A percentile compares a stretch with the other conserved stretches of the same genome.
These are phyloP conservation scores for Candida parachauliodes DNA, from an alignment of 805 yeast species.

Conservation along the genomic window DNA sequence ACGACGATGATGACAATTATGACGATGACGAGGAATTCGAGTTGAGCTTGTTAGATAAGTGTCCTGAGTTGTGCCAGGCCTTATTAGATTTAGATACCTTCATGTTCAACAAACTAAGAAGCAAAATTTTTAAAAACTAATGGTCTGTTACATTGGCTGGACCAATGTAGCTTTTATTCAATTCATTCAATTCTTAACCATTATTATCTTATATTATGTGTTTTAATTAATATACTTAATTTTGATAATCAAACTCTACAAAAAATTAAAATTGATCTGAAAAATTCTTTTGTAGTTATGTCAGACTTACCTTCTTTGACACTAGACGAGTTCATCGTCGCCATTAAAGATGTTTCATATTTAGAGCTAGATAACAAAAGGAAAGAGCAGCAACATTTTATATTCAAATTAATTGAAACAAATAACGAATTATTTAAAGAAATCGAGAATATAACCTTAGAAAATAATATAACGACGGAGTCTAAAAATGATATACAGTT, in stretches of 20 bases:
- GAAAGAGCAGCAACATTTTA: conserved; percentile 32
- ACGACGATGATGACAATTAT: background rate
- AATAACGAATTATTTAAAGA: conserved; percentile 46
- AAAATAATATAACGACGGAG: conserved; percentile 20
- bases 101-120: conserved; percentile 1
- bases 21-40: conserved; percentile 1
- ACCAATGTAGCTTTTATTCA: background rate
- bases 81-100: conserved; percentile 3
- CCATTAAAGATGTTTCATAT: conserved; percentile 52
- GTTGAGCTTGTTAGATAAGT: conserved; percentile 4
- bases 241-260: background rate
- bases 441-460: conserved; percentile 20
- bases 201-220: background rate
- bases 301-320: conserved; percentile 1
- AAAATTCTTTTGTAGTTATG: background rate
- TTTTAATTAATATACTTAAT: background rate
- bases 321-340: conserved; percentile 44
- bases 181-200: background rate
- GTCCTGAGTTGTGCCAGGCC: conserved; percentile 5
- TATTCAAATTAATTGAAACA: conserved; percentile 48
- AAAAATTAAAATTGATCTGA: background rate
- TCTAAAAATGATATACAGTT: conserved; percentile 46
- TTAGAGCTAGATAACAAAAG: conserved; percentile 20
- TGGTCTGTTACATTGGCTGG: conserved; percentile 1
- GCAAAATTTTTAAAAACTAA: conserved; percentile 1